Conservation (phyloP, 352 stramenopile species). For the Blastocystis sp. region DNA sequence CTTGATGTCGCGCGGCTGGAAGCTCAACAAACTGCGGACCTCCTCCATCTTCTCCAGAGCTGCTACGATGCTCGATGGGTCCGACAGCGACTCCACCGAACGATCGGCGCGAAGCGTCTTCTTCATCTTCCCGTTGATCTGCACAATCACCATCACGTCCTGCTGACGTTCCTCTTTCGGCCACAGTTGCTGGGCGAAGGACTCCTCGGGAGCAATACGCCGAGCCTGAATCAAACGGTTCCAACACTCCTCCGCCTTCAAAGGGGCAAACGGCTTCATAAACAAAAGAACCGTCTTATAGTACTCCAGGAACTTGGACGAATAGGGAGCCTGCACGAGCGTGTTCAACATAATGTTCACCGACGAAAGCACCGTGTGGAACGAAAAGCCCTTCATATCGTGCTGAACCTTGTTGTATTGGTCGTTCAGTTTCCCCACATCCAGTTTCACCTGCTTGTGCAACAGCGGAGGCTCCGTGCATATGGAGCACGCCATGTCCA, state of each 20-base stretch:
- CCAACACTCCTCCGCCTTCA: conserved; percentile 26
- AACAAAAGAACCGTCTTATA: conserved; percentile 14
- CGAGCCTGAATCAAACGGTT: not conserved
- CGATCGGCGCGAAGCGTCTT: not conserved
- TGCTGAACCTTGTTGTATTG: conserved; percentile 27
- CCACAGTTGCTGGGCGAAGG: not conserved
- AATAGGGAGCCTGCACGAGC: not conserved
- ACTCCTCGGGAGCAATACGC: not conserved
- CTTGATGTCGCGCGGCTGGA: not conserved
- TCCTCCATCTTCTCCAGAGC: conserved; percentile 13
- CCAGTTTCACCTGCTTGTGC: not conserved
- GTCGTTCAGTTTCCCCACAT: not conserved
- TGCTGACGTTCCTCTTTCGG: not conserved
- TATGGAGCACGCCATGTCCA: conserved; percentile 7
- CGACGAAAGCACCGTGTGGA: conserved; percentile 12
- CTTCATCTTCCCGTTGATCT: conserved; percentile 46
- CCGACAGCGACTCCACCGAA: not conserved
- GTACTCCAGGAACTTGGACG: not conserved
- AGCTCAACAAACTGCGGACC: not conserved
- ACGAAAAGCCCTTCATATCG: conserved; percentile 30
- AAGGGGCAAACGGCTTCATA: conserved; percentile 5
- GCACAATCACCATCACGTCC: conserved; percentile 9
- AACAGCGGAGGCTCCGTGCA: not conserved
- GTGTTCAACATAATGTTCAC: conserved; percentile 51
- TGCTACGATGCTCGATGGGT: not conserved